Percentiles rank a stretch among this genome's conserved stretches.
These are phyloP conservation scores for Hypomontagnella monticulosa DNA, from an alignment of 495 filamentous ascomycete species.

Conservation along the genomic window DNA sequence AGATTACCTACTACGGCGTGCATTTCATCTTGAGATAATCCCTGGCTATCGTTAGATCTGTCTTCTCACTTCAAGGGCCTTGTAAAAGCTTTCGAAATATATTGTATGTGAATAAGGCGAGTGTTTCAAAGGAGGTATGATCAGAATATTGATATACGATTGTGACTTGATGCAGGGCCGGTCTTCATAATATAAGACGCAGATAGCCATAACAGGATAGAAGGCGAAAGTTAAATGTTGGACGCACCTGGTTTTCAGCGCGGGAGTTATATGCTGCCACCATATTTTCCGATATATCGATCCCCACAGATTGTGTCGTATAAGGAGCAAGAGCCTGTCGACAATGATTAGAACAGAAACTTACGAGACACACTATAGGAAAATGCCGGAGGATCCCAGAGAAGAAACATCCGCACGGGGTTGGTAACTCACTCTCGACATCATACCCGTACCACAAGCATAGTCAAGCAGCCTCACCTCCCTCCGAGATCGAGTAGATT, in stretches of 20 bases:
- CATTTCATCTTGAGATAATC: constrained; percentile 60
- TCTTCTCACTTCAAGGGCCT: neutral
- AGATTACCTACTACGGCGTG: constrained; percentile 69
- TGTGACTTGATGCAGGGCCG: too few relatives aligned
- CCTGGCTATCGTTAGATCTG: constrained; percentile 46
- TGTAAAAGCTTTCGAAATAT: neutral
- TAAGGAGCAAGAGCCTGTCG: constrained; percentile 66
- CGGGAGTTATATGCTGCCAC: constrained; percentile 64
- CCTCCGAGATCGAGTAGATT: constrained; percentile 44
- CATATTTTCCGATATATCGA: constrained; percentile 77
- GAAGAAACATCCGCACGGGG: neutral
- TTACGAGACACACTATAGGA: too few relatives aligned
- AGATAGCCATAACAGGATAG: neutral
- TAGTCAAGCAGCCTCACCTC: constrained; percentile 74
- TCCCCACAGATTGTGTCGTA: constrained; percentile 67
- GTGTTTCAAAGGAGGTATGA: neutral
- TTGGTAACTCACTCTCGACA: constrained; percentile 60
- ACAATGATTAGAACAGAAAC: constrained; percentile 6
- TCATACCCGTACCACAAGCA: constrained; percentile 75
- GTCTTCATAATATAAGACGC: neutral
- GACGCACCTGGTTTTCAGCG: constrained; percentile 55
- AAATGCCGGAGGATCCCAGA: neutral
- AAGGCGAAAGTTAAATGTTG: neutral
- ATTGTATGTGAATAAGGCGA: neutral
- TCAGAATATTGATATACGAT: neutral